Evolutionary conservation across 2,329 filamentous ascomycete genomes (phyloP), one percentile per base, ranked within the genome.

Genomic region (Periconia sp.): DNA sequence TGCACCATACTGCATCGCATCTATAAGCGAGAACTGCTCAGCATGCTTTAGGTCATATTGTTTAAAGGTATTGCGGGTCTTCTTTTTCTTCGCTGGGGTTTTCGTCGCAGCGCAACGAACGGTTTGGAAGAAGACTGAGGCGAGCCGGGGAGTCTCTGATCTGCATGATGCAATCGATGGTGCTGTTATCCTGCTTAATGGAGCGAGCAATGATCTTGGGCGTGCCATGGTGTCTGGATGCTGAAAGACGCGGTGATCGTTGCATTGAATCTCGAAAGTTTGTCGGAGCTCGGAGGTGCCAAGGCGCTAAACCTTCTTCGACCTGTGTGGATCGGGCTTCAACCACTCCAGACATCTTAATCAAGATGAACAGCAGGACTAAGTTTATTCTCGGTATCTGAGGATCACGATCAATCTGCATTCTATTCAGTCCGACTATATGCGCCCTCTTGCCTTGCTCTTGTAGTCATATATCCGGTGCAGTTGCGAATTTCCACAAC

Each of bases 1-100:
- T n/a, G 8, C 11, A 17, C 11, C 78, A 44, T 73, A 90, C 89
- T 92, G 84, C 84, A 99, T 94, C 12, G 94, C 95, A 76, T 99
- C 94, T 56, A 89, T 87, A 22, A 99, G 78, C 1, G 90, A 83
- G 64, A 87, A 96, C 62, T 88, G 86, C 24, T 89, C 78, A 30
- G 84, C 81, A 52, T 83, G 76, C 50, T 81, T 81, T 52, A 92
- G 69, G 50, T 84, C 77, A 50, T 79, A 78, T 45, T 79, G 77
- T 52, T 84, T 80, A 66, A 84, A 91, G 22, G 83, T 80, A 52
- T 81, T 83, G 50, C 81, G 83, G 9, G 81, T 78, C 72, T 89
- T 89, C 63, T 83, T 80, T 44, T 61, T 62, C 63, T 73, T 74
- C 18, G 68, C 68, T 31, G 62, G 56, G 16, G 68, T 65, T 52